Conservation (phyloP, 257 asterid species). For the Solanum stenotomum region DNA sequence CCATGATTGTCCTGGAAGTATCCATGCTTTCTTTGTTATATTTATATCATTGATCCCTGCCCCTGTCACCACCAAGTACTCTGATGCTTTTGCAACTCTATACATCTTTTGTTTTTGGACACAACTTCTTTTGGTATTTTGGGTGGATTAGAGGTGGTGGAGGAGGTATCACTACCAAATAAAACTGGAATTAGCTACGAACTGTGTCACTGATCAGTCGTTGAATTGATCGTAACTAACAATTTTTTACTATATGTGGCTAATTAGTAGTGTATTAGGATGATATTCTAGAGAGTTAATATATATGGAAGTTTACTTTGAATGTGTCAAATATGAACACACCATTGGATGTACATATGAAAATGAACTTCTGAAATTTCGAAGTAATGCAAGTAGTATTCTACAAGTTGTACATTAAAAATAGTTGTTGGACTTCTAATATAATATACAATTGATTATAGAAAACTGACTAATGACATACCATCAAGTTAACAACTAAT, state of each 20-base stretch:
- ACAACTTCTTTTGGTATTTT: neutral
- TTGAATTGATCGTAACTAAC: neutral
- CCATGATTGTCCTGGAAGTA: slow-evolving; percentile 47
- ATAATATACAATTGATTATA: neutral
- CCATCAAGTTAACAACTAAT: neutral
- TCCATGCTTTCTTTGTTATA: slow-evolving; percentile 51
- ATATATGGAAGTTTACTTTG: neutral
- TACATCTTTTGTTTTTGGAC: slow-evolving; percentile 16
- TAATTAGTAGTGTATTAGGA: neutral
- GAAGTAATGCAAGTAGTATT: neutral
- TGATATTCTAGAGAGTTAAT: neutral
- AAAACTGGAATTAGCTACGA: neutral
- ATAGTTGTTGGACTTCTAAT: neutral
- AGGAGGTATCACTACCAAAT: neutral
- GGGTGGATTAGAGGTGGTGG: neutral
- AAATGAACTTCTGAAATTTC: neutral
- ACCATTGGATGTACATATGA: neutral
- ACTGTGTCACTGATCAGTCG: neutral
- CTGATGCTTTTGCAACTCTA: slow-evolving; percentile 54
- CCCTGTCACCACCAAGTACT: slow-evolving; percentile 69
- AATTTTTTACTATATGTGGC: neutral
- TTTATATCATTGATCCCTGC: slow-evolving; percentile 30
- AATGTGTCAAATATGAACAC: neutral
- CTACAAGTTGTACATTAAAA: neutral
- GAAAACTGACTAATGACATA: neutral